A percentile compares a stretch with the other conserved stretches of the same genome.
Conservation (phyloP, 2,329 filamentous ascomycete species). For the Apiospora hydei region DNA sequence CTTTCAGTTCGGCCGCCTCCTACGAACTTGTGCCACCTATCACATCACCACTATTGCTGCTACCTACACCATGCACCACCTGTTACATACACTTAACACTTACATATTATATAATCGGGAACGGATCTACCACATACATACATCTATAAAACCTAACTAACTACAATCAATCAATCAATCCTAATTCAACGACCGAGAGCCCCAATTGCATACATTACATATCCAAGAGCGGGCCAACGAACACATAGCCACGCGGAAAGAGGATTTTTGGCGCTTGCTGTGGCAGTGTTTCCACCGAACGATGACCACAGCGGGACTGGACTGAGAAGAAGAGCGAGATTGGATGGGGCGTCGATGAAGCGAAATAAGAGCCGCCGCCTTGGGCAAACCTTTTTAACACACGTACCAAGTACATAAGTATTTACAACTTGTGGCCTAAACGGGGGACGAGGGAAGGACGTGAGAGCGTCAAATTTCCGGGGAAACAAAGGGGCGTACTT, state of each 20-base stretch:
- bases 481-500: background rate
- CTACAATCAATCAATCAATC: slow-evolving; percentile 6
- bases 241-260: background rate
- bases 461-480: no score
- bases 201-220: background rate
- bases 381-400: background rate
- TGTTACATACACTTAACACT: slow-evolving; percentile 1
- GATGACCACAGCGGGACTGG: background rate
- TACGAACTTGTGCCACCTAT: background rate
- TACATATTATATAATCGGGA: background rate
- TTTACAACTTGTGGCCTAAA: background rate
- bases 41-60: background rate
- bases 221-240: background rate
- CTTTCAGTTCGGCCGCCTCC: background rate
- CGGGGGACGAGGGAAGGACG: background rate
- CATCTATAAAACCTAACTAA: background rate
- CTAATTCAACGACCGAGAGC: slow-evolving; percentile 3
- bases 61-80: background rate
- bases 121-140: slow-evolving; percentile 1
- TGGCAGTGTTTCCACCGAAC: background rate
- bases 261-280: background rate
- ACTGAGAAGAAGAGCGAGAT: background rate
- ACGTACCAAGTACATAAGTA: background rate
- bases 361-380: background rate
- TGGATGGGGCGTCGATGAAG: background rate